Evolutionary conservation across 2,329 filamentous ascomycete genomes (phyloP).

Genomic region (Coniella lustricola): DNA sequence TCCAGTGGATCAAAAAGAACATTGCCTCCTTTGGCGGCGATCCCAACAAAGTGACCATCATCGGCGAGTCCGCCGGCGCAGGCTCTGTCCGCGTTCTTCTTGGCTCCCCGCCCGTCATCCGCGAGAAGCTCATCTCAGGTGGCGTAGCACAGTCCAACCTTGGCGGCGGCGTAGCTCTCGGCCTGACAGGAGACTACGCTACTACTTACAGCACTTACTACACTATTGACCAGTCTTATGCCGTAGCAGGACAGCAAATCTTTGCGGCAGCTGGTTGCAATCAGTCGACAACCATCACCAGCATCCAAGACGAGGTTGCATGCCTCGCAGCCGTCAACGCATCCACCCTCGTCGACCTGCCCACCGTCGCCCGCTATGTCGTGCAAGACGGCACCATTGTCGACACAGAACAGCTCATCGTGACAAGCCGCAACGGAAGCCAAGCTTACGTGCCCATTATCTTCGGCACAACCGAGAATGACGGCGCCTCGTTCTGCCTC

Average conservation of each 20-base stretch:
- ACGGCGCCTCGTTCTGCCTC: conserved; percentile 43
- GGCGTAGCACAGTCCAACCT: conserved; percentile 44
- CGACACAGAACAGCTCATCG: conserved; percentile 38
- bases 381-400: conserved; percentile 48
- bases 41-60: conserved; percentile 11
- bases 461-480: conserved; percentile 41
- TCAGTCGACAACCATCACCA: too few species aligned
- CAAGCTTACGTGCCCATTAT: conserved; percentile 45
- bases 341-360: conserved; percentile 28
- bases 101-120: conserved; percentile 39
- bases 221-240: conserved; percentile 42
- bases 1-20: conserved; percentile 10
- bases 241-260: conserved; percentile 38
- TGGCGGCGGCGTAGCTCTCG: conserved; percentile 42
- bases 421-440: conserved; percentile 33
- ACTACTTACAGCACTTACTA: conserved; percentile 48
- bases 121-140: conserved; percentile 33
- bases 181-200: conserved; percentile 39
- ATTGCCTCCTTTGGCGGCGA: conserved; percentile 11
- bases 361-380: conserved; percentile 40
- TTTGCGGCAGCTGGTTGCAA: conserved; percentile 42
- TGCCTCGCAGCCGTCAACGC: conserved; percentile 38
- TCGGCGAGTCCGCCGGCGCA: conserved; percentile 35
- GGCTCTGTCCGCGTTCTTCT: conserved; percentile 42
- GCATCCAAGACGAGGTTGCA: conserved; percentile 34